Evolutionary conservation across 2,329 filamentous ascomycete genomes (phyloP).

Genomic region (Chalara sp.): DNA sequence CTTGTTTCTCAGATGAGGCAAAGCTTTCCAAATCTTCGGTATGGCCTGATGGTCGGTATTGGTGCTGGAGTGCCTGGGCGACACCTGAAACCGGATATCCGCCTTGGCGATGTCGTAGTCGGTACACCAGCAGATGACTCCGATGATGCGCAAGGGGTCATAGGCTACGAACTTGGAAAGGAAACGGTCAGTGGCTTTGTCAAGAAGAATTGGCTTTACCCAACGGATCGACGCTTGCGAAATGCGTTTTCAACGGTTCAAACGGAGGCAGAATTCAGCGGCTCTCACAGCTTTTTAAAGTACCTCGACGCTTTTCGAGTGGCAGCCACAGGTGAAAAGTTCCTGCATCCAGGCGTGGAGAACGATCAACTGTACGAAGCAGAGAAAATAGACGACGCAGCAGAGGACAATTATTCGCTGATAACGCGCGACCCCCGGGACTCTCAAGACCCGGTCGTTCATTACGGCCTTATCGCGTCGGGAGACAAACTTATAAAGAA

Average conservation of each 20-base stretch:
- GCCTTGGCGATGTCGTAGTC: not conserved
- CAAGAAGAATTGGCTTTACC: no score
- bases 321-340: not conserved
- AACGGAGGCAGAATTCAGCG: not conserved
- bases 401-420: not conserved
- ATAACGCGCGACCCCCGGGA: not conserved
- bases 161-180: not conserved
- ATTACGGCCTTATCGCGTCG: not conserved
- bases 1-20: not conserved
- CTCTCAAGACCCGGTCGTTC: not conserved
- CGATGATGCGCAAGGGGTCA: not conserved
- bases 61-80: not conserved
- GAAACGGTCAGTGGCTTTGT: not conserved
- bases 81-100: not conserved
- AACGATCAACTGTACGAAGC: not conserved
- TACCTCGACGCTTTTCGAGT: not conserved
- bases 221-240: not conserved
- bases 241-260: not conserved
- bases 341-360: not conserved
- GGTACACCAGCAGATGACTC: not conserved
- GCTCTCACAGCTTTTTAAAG: not conserved
- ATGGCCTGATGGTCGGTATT: not conserved
- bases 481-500: not conserved
- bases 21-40: not conserved
- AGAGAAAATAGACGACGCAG: not conserved